phyloP scores from a whole-genome alignment of 257 asterid species.

The Solanum dulcamara region DNA sequence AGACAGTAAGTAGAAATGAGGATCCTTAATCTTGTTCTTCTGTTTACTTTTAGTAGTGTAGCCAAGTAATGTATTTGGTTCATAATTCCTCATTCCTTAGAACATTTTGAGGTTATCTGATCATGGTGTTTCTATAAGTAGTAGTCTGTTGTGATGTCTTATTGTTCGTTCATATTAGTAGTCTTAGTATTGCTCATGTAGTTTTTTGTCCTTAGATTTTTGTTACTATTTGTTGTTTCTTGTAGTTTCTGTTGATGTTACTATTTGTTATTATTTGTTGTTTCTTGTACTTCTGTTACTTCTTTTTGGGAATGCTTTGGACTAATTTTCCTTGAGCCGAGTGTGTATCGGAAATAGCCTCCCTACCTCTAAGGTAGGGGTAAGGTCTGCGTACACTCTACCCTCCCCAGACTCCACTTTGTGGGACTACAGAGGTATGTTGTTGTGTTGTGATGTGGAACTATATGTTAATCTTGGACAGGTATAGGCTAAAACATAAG shows the following conservation, averaged over 20 bases:
- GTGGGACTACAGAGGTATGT: neutral
- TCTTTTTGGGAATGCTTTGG: neutral
- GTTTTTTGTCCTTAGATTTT: neutral
- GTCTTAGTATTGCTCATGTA: neutral
- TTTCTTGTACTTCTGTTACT: neutral
- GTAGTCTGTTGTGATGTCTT: neutral
- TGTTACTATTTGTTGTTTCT: too few relatives aligned
- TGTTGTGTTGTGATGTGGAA: neutral
- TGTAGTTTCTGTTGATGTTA: too few relatives aligned
- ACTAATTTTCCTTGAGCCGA: neutral
- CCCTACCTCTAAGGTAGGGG: neutral
- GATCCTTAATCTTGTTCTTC: neutral
- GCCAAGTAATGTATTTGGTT: neutral
- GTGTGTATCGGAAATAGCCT: neutral
- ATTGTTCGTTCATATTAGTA: neutral
- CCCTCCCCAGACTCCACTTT: neutral
- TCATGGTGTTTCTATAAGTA: neutral
- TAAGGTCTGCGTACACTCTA: neutral
- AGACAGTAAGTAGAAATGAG: conserved; percentile 61
- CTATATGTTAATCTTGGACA: conserved; percentile 8
- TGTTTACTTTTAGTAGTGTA: neutral
- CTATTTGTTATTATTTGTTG: neutral
- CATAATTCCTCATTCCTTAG: neutral
- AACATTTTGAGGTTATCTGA: neutral
- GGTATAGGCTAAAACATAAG: conserved; percentile 75